Conservation (phyloP, 208 protist species). For the Leishmania arabica region DNA sequence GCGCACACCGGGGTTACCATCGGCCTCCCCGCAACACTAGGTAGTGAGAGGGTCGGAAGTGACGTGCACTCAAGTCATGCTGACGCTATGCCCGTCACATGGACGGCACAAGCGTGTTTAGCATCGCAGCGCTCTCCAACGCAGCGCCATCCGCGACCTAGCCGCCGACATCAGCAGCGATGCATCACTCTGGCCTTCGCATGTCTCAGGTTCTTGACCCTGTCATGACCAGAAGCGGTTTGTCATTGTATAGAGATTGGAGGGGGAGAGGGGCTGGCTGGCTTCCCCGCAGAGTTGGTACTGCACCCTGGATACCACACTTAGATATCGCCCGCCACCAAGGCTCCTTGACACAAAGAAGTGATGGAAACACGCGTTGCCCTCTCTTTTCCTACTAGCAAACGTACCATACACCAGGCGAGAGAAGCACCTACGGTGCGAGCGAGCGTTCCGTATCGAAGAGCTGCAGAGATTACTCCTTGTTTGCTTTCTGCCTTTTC, state of each 20-base stretch:
- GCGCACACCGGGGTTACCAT: too few species aligned
- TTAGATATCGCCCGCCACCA: too few species aligned
- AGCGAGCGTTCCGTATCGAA: neutral
- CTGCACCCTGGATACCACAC: neutral
- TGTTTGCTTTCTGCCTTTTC: neutral
- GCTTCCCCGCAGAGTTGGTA: neutral
- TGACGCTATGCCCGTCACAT: too few species aligned
- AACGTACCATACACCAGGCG: neutral
- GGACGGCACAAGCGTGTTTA: neutral
- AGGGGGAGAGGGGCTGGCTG: neutral
- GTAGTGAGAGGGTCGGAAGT: neutral
- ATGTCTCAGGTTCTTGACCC: neutral
- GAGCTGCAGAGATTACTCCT: neutral
- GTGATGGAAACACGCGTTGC: too few species aligned
- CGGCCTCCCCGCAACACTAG: too few species aligned
- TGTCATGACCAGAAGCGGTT: neutral
- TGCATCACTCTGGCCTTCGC: neutral
- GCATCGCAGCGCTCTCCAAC: neutral
- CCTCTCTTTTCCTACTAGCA: neutral
- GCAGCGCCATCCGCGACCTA: neutral
- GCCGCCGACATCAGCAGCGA: neutral
- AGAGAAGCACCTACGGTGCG: neutral
- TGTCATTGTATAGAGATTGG: neutral
- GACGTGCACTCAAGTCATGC: neutral
- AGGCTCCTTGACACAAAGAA: too few species aligned